Percentiles rank a stretch among this genome's conserved stretches.
phyloP scores from a whole-genome alignment of 2,329 filamentous ascomycete species.

The Epichloe hybrida region DNA sequence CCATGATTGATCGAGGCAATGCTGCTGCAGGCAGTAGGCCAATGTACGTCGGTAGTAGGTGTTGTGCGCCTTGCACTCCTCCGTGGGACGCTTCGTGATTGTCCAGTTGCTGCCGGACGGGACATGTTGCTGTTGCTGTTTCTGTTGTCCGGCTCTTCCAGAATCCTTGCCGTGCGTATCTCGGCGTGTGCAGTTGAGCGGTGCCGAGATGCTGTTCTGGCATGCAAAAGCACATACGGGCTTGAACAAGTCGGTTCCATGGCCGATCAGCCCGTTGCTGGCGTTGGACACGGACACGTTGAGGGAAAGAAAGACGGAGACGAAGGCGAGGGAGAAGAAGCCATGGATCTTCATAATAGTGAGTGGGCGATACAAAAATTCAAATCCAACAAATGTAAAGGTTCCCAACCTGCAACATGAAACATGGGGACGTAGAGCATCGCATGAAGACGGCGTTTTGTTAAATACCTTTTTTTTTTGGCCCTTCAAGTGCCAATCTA shows the following conservation, averaged over 20 bases:
- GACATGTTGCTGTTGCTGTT: no score
- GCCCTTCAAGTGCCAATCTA: neutral
- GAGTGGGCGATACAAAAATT: neutral
- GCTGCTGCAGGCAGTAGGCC: neutral
- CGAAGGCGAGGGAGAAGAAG: neutral
- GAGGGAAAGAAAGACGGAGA: neutral
- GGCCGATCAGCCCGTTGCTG: conserved; percentile 7
- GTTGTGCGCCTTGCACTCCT: neutral
- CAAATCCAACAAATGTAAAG: no score
- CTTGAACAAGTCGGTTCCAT: conserved; percentile 12
- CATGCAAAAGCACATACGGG: conserved; percentile 19
- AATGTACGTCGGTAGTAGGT: neutral
- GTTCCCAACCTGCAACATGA: no score
- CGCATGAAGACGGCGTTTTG: neutral
- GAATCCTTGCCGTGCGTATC: neutral
- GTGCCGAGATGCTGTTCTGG: conserved; percentile 10
- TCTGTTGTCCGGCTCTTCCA: no score
- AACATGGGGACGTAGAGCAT: no score
- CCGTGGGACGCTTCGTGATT: neutral
- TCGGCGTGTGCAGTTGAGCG: conserved; percentile 12
- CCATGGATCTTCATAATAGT: neutral
- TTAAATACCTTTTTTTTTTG: neutral
- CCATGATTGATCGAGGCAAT: neutral
- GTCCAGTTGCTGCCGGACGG: neutral
- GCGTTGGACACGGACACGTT: neutral